Conservation (phyloP, 352 stramenopile genomes). For the Phytophthora macrochlamydospora region DNA sequence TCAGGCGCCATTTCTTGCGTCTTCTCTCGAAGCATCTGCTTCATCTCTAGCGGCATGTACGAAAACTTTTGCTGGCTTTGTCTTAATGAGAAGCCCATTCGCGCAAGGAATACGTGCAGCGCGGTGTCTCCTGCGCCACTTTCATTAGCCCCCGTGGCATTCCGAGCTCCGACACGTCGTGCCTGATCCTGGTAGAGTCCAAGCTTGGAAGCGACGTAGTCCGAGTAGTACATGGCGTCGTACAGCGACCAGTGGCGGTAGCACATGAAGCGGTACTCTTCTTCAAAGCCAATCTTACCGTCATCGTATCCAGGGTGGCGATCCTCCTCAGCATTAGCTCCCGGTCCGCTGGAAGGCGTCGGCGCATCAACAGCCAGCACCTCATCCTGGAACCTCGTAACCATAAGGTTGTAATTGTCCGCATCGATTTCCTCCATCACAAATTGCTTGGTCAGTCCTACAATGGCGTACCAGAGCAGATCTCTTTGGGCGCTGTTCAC, state of each 20-base stretch:
- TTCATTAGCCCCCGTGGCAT: slow-evolving; percentile 34
- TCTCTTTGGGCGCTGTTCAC: slow-evolving; percentile 88
- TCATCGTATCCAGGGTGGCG: slow-evolving; percentile 71
- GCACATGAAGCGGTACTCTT: slow-evolving; percentile 97
- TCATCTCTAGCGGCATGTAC: slow-evolving; percentile 95
- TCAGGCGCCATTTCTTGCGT: slow-evolving; percentile 92
- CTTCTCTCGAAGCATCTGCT: slow-evolving; percentile 92
- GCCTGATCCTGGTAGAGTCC: slow-evolving; percentile 75
- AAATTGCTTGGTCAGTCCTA: slow-evolving; percentile 97
- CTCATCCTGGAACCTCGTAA: slow-evolving; percentile 91
- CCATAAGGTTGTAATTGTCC: slow-evolving; percentile 92
- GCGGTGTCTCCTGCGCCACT: slow-evolving; percentile 64
- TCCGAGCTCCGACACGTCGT: slow-evolving; percentile 65
- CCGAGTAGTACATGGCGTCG: slow-evolving; percentile 95
- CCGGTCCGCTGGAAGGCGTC: slow-evolving; percentile 38
- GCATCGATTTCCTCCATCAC: slow-evolving; percentile 93
- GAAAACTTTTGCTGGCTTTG: slow-evolving; percentile 95
- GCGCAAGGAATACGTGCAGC: slow-evolving; percentile 94
- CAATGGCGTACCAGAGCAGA: slow-evolving; percentile 97
- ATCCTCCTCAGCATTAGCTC: slow-evolving; percentile 34
- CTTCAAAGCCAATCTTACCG: slow-evolving; percentile 88
- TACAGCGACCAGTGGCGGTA: slow-evolving; percentile 96
- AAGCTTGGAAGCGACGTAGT: slow-evolving; percentile 94
- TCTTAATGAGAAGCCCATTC: slow-evolving; percentile 97
- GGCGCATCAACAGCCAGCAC: slow-evolving; percentile 77